phyloP scores from a whole-genome alignment of 1,284 basidiomycete species.

The Ustilago hordei region DNA sequence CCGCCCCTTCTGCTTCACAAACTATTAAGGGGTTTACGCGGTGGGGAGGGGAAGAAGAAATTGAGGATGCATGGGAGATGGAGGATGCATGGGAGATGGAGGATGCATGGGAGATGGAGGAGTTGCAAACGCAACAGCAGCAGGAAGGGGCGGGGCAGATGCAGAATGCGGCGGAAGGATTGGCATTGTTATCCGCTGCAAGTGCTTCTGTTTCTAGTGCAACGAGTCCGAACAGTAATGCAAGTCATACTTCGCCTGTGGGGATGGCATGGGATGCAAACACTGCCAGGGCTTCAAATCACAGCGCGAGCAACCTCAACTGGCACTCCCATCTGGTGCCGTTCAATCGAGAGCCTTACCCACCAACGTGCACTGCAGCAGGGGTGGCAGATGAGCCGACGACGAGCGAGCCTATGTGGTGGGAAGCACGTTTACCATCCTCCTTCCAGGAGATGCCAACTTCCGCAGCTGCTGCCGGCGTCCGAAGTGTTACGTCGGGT shows the following conservation, averaged over 20 bases:
- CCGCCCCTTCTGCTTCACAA: neutral
- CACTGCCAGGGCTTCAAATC: neutral
- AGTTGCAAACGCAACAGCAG: neutral
- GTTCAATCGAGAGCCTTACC: neutral
- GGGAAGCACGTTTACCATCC: slow-evolving; percentile 15
- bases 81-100: slow-evolving; percentile 33
- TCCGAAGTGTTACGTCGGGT: neutral
- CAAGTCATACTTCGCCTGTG: neutral
- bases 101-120: slow-evolving; percentile 25
- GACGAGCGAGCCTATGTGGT: slow-evolving; percentile 35
- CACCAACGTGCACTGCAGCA: neutral
- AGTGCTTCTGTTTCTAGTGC: slow-evolving; percentile 17
- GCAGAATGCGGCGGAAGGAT: slow-evolving; percentile 38
- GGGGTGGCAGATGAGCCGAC: neutral
- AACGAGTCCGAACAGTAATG: neutral
- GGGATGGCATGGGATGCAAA: neutral
- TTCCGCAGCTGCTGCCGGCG: neutral
- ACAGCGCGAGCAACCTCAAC: neutral
- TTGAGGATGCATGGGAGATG: slow-evolving; percentile 24
- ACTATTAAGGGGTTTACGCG: neutral
- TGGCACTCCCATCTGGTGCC: neutral
- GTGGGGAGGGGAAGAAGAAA: neutral
- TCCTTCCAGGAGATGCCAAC: neutral
- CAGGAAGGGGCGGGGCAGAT: slow-evolving; percentile 13
- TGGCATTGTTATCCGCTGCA: slow-evolving; percentile 36